Conservation (phyloP, 495 filamentous ascomycete genomes). For the Polyplosphaeria fusca region DNA sequence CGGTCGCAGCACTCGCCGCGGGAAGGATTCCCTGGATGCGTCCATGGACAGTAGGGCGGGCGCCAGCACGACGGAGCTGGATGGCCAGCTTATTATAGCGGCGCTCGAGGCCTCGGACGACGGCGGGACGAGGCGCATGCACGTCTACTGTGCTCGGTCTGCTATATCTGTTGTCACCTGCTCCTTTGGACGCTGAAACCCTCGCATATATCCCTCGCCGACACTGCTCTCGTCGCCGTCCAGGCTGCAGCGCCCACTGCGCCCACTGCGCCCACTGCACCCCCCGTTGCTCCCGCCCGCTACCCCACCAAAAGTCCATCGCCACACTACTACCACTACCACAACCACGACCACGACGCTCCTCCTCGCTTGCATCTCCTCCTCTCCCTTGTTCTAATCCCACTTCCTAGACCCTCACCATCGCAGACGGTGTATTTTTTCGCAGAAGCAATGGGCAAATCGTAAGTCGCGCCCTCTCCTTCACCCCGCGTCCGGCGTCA, state of each 20-base stretch:
- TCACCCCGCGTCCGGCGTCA: neutral
- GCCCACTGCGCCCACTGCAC: too few relatives aligned
- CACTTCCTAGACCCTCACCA: neutral
- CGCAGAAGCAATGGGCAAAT: conserved; percentile 33
- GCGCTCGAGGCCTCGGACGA: neutral
- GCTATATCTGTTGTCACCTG: neutral
- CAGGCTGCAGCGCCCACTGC: too few relatives aligned
- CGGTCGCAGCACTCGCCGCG: neutral
- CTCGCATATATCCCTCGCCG: neutral
- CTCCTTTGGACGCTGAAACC: neutral
- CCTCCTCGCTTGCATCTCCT: neutral
- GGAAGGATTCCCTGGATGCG: conserved; percentile 4
- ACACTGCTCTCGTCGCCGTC: neutral
- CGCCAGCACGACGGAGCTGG: conserved; percentile 21
- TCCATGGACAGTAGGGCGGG: neutral
- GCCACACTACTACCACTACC: neutral
- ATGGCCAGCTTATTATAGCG: conserved; percentile 14
- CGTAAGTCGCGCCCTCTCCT: conserved; percentile 28
- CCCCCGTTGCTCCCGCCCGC: neutral
- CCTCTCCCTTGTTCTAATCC: neutral
- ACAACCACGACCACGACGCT: neutral
- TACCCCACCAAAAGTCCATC: neutral
- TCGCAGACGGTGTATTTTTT: neutral
- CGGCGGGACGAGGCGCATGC: neutral
- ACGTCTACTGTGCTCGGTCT: neutral